Base-by-base conservation (phyloP, 306 rosid species). In the Sindora glabra region DNA sequence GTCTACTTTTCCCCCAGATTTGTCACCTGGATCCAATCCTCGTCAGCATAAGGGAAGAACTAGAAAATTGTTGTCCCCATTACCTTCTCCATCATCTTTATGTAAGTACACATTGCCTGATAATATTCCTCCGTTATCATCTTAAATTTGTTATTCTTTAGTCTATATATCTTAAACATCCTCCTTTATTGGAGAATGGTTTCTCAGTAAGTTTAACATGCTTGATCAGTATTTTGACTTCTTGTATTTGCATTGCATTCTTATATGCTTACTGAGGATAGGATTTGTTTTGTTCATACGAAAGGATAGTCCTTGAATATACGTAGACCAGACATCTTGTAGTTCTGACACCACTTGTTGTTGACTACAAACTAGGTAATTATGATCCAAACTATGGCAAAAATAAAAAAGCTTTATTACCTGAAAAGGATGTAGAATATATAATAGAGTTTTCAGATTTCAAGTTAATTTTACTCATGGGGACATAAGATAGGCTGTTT, bases 61-160 rank as follows among this genome's bases (percentile, higher is more conserved):
- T 15, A 39, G 50, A 65, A 68, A 53, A 29, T 48, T 83, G 79
- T 55, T 15, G 40, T 67, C 79, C 51, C 70, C 75, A 7, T 38
- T 63, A 13, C 74, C 71, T 54, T 26, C 66, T 68, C 83, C 86
- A 45, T 46, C 79, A 29, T 64, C 81, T 56, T 58, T 69, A 17
- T 81, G 97, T 90, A 81, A 87, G 97, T 75, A 55, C 40, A 26
- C 16, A 27, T 34, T 23, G 54, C 36, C 21, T 41, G 8, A 19
- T 57, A 41, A 39, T 62, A 54, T 24, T 14, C 7, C 48, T 34
- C 44, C 38, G 48, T 46, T 60, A 47, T 54, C 33, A 56, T 40
- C 10, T 47, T 46, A 23, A 53, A 47, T 24, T 26, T 3, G 40
- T 30, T 18, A 16, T 71, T 38, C 63, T 64, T 45, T 59, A 27